Percentiles rank a stretch among this genome's conserved stretches.
phyloP scores from a whole-genome alignment of 1,139 yeast species.

The Zhuliangozyma parablackwelliae region DNA sequence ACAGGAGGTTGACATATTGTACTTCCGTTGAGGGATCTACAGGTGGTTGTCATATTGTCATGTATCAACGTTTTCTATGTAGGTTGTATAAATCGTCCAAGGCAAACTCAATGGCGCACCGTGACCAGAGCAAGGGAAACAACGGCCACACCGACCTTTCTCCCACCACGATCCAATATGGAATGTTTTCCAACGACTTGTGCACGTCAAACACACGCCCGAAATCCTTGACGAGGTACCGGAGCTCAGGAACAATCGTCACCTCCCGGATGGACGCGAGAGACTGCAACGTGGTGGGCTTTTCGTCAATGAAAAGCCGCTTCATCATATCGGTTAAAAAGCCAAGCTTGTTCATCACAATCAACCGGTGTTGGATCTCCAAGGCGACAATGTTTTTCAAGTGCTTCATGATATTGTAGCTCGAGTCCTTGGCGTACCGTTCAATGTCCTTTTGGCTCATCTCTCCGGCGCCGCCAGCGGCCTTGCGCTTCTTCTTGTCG shows the following conservation, averaged over 20 bases:
- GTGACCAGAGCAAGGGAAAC: conserved; percentile 76
- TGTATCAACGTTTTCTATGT: conserved; percentile 38
- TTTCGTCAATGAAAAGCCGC: conserved; percentile 82
- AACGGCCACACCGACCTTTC: conserved; percentile 94
- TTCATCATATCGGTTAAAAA: conserved; percentile 66
- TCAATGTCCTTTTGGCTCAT: conserved; percentile 15
- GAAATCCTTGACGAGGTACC: conserved; percentile 63
- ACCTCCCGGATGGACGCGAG: conserved; percentile 61
- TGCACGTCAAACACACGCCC: conserved; percentile 75
- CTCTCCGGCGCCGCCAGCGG: conserved; percentile 3
- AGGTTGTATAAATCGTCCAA: conserved; percentile 69
- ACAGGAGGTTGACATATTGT: too few species aligned
- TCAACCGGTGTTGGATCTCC: conserved; percentile 82
- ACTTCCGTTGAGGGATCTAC: too few species aligned
- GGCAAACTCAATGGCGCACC: conserved; percentile 88
- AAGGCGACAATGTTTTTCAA: conserved; percentile 36
- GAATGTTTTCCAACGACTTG: conserved; percentile 63
- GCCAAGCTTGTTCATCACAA: conserved; percentile 75
- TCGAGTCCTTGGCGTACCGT: conserved; percentile 25
- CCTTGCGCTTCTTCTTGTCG: conserved; percentile 6
- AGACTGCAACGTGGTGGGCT: conserved; percentile 62
- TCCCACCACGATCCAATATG: conserved; percentile 88
- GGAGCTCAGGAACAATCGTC: conserved; percentile 83
- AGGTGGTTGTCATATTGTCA: too few species aligned
- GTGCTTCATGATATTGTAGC: conserved; percentile 30